Base-by-base conservation (phyloP, 2,329 filamentous ascomycete species). In the Juglanconis oblonga region DNA sequence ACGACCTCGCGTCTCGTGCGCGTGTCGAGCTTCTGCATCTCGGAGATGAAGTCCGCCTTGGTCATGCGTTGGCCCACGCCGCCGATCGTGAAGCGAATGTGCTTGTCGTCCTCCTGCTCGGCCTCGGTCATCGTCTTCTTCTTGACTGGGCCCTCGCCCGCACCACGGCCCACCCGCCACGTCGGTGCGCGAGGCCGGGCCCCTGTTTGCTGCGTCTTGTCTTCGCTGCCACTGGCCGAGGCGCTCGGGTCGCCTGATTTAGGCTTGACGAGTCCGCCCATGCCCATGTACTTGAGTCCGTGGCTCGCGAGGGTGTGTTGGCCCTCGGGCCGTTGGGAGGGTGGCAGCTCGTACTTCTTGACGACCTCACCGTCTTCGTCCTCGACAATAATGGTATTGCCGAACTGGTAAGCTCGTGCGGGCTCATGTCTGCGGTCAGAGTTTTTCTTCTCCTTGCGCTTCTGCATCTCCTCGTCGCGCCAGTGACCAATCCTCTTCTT, bases 311-410 rank as follows among this genome's bases (percentile, higher is more conserved):
- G 63, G 48, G 73, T 75, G 17, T 66, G 72, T 17, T 73, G 71
- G 11, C 78, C 74, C 60, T 74, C 77, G 14, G 79, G 77, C 0
- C 66, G 63, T 64, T 81, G 84, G 32, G 83, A 74, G 0, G 81
- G 76, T 1, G 89, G 87, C 33, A 94, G 82, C 64, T 93, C 87
- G 70, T 92, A 93, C 59, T 90, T 87, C 77, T 93, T 93, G 71
- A 96, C 84, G 36, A 96, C 91, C 71, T 96, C 91, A 48, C 91
- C 91, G 67, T 93, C 88, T 72, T 90, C 89, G 64, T 96, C 90
- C 75, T 96, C 91, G 14, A 96, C 89, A 70, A 96, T 94, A 65
- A 96, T 91, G 48, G 83, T 93, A 70, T 91, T 93, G 64, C 91
- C 91, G 69, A 92, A 94, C 66, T 93, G 90, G 70, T 93, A 96